Evolutionary conservation across 2,329 filamentous ascomycete species (phyloP), one percentile per base, ranked within the genome.

Genomic region (Endocalyx cinctus): DNA sequence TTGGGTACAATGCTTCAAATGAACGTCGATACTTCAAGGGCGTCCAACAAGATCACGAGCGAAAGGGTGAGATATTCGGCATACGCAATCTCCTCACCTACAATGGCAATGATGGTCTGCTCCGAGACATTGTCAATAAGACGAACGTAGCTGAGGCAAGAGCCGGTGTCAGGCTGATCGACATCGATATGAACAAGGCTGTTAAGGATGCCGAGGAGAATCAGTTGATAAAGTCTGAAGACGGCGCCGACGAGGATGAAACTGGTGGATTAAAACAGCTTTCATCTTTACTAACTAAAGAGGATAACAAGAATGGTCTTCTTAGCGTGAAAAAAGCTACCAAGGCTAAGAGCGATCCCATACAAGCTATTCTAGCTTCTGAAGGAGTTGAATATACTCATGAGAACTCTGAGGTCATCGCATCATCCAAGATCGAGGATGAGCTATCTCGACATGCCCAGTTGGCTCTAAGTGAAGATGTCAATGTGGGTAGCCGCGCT

Each of bases 51-150:
- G 78, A 87, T 45, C 78, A 77, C 16, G 77, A 77, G 17, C 80
- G 89, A 44, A 90, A 90, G 48, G 92, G 92, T 12, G 92, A 98
- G 58, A 87, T 98, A 15, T 98, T 98, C 47, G 92, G 92, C 0
- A 70, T 97, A 2, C 63, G 74, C 15, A 98, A 98, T 46, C 72
- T 98, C 10, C 87, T 98, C 48, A 79, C 79, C 0, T 96, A 87
- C 42, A 80, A 87, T 43, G 77, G 79, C 29, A 77, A 89, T 45
- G 84, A 84, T 39, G 75, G 94, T 10, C 72, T 96, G 11, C 72
- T 97, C 5, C 77, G 86, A n/a, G 87, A 96, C 35, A 97, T 98
- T 47, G 87, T 98, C 49, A 95, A 97, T 67, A 95, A 96, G 61
- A 97, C 92, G 17, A 98, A 98, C 51, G 81, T 98, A 32, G 92